Conservation (phyloP, 2,329 filamentous ascomycete species). For the Nectriaceae sp. region DNA sequence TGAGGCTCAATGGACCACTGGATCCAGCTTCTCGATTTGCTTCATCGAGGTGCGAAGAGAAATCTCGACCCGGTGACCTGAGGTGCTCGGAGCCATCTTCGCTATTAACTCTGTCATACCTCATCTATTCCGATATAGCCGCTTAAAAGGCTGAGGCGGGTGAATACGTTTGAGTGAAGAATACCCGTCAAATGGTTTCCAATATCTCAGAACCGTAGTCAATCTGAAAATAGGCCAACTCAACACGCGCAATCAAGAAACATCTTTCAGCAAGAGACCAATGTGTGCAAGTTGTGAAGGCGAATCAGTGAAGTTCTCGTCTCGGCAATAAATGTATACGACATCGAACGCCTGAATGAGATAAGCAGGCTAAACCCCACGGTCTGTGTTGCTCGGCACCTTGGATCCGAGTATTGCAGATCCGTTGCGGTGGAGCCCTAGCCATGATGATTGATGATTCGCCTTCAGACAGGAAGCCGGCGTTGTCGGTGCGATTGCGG, state of each 20-base stretch:
- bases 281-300: neutral
- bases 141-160: neutral
- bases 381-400: neutral
- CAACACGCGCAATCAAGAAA: neutral
- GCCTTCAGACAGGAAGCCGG: too few species aligned
- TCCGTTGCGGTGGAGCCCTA: too few species aligned
- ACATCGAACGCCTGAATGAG: neutral
- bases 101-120: constrained; percentile 13
- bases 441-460: too few species aligned
- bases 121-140: constrained; percentile 17
- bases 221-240: too few species aligned
- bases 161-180: too few species aligned
- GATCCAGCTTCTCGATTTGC: neutral
- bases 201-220: too few species aligned
- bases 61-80: neutral
- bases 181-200: too few species aligned
- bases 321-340: neutral
- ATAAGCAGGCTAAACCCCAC: neutral
- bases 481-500: too few species aligned
- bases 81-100: constrained; percentile 16
- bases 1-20: constrained; percentile 1
- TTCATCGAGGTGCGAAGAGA: constrained; percentile 1
- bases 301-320: neutral
- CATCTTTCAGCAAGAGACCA: neutral
- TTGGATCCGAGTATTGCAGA: neutral